Conservation (phyloP, 257 asterid genomes). For the Plectranthus barbatus region DNA sequence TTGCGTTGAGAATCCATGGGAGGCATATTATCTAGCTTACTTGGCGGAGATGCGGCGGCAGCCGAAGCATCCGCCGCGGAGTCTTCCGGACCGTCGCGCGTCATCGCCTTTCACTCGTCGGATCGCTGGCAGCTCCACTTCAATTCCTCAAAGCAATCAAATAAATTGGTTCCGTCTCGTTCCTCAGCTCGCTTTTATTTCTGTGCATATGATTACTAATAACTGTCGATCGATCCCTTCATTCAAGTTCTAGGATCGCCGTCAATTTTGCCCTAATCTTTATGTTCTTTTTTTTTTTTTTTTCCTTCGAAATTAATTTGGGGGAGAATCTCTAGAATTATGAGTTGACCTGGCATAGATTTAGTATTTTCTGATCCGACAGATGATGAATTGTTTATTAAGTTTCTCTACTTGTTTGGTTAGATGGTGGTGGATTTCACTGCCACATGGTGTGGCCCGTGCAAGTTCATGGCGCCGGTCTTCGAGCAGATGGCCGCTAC, state of each 20-base stretch:
- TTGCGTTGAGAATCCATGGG: slow-evolving; percentile 33
- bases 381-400: neutral
- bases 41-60: slow-evolving; percentile 30
- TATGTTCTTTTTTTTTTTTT: neutral
- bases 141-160: slow-evolving; percentile 51
- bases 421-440: slow-evolving; percentile 85
- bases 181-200: neutral
- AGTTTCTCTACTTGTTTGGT: neutral
- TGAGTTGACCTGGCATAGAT: neutral
- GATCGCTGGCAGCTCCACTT: slow-evolving; percentile 70
- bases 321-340: neutral
- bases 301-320: neutral
- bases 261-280: neutral
- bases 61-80: slow-evolving; percentile 12
- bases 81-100: slow-evolving; percentile 56
- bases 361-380: slow-evolving; percentile 16
- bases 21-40: slow-evolving; percentile 3
- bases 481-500: slow-evolving; percentile 44
- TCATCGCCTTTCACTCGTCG: slow-evolving; percentile 58
- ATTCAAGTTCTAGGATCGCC: neutral
- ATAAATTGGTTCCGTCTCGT: slow-evolving; percentile 51
- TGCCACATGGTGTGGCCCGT: slow-evolving; percentile 93
- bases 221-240: neutral
- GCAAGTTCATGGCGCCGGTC: slow-evolving; percentile 74
- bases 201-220: neutral